Percentiles rank a stretch among this genome's conserved stretches.
Conservation (phyloP, 164 flowering plant species). For the Vitis cinerea region DNA sequence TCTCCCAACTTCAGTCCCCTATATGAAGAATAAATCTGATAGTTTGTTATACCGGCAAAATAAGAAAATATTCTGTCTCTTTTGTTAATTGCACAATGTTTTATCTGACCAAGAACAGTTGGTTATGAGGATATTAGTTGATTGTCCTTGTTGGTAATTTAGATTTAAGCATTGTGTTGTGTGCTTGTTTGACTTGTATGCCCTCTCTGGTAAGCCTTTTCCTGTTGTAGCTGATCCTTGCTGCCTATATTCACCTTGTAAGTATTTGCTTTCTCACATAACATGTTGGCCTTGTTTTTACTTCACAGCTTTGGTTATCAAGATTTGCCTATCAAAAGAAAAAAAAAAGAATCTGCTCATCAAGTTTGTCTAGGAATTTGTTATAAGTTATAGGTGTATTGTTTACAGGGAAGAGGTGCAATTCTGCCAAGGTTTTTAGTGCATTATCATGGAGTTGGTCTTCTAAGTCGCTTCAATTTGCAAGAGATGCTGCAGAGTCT, state of each 20-base stretch:
- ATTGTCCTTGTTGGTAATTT: not conserved
- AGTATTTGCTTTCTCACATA: too few species aligned
- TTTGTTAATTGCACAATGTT: too few species aligned
- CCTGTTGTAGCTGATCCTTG: constrained; percentile 1
- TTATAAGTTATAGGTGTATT: not conserved
- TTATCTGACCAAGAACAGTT: too few species aligned
- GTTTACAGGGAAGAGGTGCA: constrained; percentile 62
- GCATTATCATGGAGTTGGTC: constrained; percentile 88
- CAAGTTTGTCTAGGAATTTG: not conserved
- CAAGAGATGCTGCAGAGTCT: constrained; percentile 39
- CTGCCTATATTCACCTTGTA: not conserved
- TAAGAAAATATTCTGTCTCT: too few species aligned
- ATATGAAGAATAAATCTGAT: too few species aligned
- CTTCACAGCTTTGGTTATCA: too few species aligned
- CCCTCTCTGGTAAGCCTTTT: not conserved
- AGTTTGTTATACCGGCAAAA: too few species aligned
- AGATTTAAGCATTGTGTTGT: not conserved
- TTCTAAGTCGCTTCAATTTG: constrained; percentile 61
- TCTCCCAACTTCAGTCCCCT: too few species aligned
- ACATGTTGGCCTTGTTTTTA: too few species aligned
- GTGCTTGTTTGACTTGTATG: not conserved
- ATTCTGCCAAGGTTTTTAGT: constrained; percentile 79
- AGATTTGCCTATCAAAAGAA: too few species aligned
- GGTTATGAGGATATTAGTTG: not conserved
- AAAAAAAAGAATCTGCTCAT: too few species aligned